Evolutionary conservation across 345 rosid genomes (phyloP).

Genomic region (Bruguiera gymnorhiza): DNA sequence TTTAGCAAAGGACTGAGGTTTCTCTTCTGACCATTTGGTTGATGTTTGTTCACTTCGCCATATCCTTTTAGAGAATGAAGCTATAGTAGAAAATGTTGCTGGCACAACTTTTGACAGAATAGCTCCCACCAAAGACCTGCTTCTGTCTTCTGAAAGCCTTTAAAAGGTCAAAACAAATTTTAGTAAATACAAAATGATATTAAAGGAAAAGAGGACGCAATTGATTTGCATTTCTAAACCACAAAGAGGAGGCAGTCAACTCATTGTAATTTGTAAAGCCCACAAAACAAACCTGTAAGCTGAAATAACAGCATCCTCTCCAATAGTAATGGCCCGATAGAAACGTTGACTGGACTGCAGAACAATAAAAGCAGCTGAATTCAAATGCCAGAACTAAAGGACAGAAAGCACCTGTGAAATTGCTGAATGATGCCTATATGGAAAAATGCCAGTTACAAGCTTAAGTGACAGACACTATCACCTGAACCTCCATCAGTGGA

Average conservation of each 20-base stretch:
- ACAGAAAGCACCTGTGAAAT: slow-evolving; percentile 24
- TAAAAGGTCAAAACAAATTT: slow-evolving; percentile 20
- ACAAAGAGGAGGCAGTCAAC: too few species aligned
- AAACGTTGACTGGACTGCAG: slow-evolving; percentile 97
- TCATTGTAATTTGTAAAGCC: background rate
- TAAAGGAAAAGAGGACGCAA: background rate
- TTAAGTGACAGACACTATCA: slow-evolving; percentile 22
- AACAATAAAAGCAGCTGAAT: slow-evolving; percentile 90
- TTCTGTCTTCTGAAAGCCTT: slow-evolving; percentile 92
- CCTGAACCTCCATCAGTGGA: slow-evolving; percentile 88
- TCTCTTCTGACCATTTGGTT: slow-evolving; percentile 53
- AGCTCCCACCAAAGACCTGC: slow-evolving; percentile 84
- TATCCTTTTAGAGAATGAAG: slow-evolving; percentile 81
- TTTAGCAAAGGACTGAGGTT: slow-evolving; percentile 81
- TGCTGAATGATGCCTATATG: background rate
- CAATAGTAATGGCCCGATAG: slow-evolving; percentile 84
- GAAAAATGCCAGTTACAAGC: background rate
- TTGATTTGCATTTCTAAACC: background rate
- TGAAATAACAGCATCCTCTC: slow-evolving; percentile 93
- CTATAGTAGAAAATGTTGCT: slow-evolving; percentile 85
- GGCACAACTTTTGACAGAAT: slow-evolving; percentile 93
- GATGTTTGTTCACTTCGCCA: slow-evolving; percentile 76
- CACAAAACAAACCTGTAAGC: slow-evolving; percentile 69
- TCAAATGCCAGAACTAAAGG: slow-evolving; percentile 53
- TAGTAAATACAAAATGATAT: slow-evolving; percentile 1